These are phyloP conservation scores for Ophiostoma himal-ulmi DNA, from an alignment of 2,329 filamentous ascomycete species.

Conservation along the genomic window DNA sequence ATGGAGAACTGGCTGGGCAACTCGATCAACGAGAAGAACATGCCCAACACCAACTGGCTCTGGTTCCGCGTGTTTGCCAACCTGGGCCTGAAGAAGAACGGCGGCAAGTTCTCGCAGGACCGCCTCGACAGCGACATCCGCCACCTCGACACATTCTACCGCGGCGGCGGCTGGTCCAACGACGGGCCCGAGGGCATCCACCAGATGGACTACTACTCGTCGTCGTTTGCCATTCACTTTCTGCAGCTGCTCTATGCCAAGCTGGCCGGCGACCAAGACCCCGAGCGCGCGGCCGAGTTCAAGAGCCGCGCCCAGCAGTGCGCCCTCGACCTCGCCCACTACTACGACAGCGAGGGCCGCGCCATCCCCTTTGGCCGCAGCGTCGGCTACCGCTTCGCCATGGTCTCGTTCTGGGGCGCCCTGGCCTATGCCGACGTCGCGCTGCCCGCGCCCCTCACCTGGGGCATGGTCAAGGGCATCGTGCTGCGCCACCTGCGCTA, in stretches of 20 bases:
- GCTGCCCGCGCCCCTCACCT: constrained; percentile 63
- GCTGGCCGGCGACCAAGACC: constrained; percentile 61
- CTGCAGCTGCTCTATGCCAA: constrained; percentile 72
- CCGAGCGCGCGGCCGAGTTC: constrained; percentile 61
- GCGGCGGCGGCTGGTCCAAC: constrained; percentile 77
- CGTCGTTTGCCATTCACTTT: constrained; percentile 76
- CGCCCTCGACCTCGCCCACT: constrained; percentile 67
- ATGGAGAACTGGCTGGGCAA: constrained; percentile 68
- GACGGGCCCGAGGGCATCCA: constrained; percentile 73
- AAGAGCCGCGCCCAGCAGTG: constrained; percentile 59
- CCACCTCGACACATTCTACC: constrained; percentile 73
- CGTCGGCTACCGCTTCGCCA: constrained; percentile 76
- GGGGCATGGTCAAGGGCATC: constrained; percentile 74
- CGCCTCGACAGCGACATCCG: constrained; percentile 69
- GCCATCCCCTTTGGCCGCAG: constrained; percentile 72
- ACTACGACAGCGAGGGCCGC: constrained; percentile 66
- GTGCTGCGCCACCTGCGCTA: constrained; percentile 68
- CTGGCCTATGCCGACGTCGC: constrained; percentile 71
- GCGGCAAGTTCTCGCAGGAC: constrained; percentile 62
- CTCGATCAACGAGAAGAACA: constrained; percentile 71
- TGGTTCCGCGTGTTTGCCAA: constrained; percentile 86
- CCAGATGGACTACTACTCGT: constrained; percentile 82
- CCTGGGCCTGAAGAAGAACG: constrained; percentile 68
- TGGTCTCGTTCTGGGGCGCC: constrained; percentile 78
- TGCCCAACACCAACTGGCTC: constrained; percentile 63